phyloP scores from a whole-genome alignment of 345 rosid species.

The Streptanthus diversifolius region DNA sequence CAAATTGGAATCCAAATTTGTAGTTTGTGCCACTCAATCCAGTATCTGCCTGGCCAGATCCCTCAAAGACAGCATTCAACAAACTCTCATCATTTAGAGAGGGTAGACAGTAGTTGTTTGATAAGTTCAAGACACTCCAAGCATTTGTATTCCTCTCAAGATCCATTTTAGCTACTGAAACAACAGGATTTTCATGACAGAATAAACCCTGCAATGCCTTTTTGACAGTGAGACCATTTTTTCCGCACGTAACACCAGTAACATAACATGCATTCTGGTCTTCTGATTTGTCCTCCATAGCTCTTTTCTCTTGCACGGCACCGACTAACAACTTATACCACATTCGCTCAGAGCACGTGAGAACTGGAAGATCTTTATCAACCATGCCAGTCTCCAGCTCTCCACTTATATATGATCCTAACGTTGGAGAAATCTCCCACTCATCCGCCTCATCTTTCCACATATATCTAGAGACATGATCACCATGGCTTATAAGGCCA shows the following conservation, averaged over 20 bases:
- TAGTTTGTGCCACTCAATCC: slow-evolving; percentile 60
- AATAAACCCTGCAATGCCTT: slow-evolving; percentile 44
- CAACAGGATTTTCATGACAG: slow-evolving; percentile 77
- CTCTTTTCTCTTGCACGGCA: slow-evolving; percentile 42
- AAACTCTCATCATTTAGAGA: slow-evolving; percentile 69
- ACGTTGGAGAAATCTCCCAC: slow-evolving; percentile 38
- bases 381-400: slow-evolving; percentile 28
- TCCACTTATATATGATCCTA: slow-evolving; percentile 31
- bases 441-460: slow-evolving; percentile 43
- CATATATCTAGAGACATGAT: slow-evolving; percentile 57
- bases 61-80: slow-evolving; percentile 61
- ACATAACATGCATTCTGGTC: slow-evolving; percentile 29
- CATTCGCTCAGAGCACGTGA: slow-evolving; percentile 45
- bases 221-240: slow-evolving; percentile 12
- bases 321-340: slow-evolving; percentile 57
- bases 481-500: slow-evolving; percentile 76
- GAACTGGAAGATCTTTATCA: slow-evolving; percentile 36
- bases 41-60: slow-evolving; percentile 32
- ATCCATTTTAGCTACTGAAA: slow-evolving; percentile 52
- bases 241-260: slow-evolving; percentile 27
- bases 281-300: slow-evolving; percentile 34
- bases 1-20: slow-evolving; percentile 71
- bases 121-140: slow-evolving; percentile 56
- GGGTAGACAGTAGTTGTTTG: slow-evolving; percentile 58
- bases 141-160: slow-evolving; percentile 50